Evolutionary conservation across 495 filamentous ascomycete species (phyloP), one percentile per base, ranked within the genome.

Genomic region (Astrocystis sublimbata): DNA sequence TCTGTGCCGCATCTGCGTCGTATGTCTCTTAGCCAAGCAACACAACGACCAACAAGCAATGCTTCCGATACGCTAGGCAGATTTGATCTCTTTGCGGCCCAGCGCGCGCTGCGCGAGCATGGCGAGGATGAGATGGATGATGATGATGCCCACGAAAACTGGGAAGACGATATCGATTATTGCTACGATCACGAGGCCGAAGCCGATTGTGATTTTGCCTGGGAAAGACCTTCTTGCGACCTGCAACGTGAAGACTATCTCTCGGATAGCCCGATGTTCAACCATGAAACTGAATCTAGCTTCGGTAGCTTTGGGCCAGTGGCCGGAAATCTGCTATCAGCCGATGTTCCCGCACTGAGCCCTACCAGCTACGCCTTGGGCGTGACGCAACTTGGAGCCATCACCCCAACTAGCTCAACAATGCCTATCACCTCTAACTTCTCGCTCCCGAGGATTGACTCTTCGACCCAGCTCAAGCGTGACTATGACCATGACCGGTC

Each of bases 151-250:
- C 68, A 69, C 38, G 83, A 86, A 45, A 88, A 81, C 21, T 98
- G 93, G 93, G 93, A 98, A 68, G 91, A 92, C 43, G 92, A 93
- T 66, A 93, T 98, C 66, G 93, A 97, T 71, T 97, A 90, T 72
- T 94, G 89, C 71, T 98, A 97, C 68, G 90, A 96, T 63, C 86
- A 94, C 72, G 91, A 88, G 47, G 91, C 89, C 7, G 93, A 97
- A 73, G 92, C 92, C 1, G 86, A 92, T 66, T 97, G 90, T 69
- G 86, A 97, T 65, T 97, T 92, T 64, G 89, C 94, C 61, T 97
- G 92, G 92, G 83, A 87, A 47, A 83, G 86, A 10, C 73, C 78
- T 9, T 83, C 80, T 1, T 60, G 77, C 43, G 80, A 83, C 45
- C 62, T 75, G 28, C 67, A 62, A 53, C 74, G 76, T 9, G 73